These are phyloP conservation scores for Picea sitchensis DNA, from an alignment of 75 land plant species.

Conservation along the genomic window DNA sequence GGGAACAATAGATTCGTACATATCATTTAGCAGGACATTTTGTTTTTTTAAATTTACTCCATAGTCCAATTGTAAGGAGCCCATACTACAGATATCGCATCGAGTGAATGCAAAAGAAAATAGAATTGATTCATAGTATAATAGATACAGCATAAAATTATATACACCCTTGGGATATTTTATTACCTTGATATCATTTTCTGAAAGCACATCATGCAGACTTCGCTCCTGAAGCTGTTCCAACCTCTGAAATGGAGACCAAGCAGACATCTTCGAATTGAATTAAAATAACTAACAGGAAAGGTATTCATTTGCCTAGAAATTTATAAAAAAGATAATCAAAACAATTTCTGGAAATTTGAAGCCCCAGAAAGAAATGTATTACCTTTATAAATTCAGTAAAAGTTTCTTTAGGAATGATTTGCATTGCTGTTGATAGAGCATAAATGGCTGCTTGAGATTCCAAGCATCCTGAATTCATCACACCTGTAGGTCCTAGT, in stretches of 20 bases:
- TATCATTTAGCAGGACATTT: too few relatives aligned
- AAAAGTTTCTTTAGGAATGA: constrained; percentile 65
- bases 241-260: constrained; percentile 47
- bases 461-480: constrained; percentile 42
- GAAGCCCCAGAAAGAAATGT: not conserved
- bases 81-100: too few relatives aligned
- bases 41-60: too few relatives aligned
- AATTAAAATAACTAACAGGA: not conserved
- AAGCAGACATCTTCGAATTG: not conserved
- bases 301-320: not conserved
- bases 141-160: not conserved
- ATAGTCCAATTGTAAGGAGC: too few relatives aligned
- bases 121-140: too few relatives aligned
- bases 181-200: constrained; percentile 79
- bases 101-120: too few relatives aligned
- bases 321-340: not conserved
- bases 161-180: not conserved
- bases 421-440: constrained; percentile 77
- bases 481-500: constrained; percentile 62
- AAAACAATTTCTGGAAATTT: not conserved
- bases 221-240: constrained; percentile 43
- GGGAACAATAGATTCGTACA: too few relatives aligned
- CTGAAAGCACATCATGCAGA: constrained; percentile 74
- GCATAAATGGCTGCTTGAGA: constrained; percentile 70
- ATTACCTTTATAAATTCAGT: constrained; percentile 60